These are phyloP conservation scores for Shiraia bambusicola DNA, from an alignment of 2,329 filamentous ascomycete genomes.

Conservation along the genomic window DNA sequence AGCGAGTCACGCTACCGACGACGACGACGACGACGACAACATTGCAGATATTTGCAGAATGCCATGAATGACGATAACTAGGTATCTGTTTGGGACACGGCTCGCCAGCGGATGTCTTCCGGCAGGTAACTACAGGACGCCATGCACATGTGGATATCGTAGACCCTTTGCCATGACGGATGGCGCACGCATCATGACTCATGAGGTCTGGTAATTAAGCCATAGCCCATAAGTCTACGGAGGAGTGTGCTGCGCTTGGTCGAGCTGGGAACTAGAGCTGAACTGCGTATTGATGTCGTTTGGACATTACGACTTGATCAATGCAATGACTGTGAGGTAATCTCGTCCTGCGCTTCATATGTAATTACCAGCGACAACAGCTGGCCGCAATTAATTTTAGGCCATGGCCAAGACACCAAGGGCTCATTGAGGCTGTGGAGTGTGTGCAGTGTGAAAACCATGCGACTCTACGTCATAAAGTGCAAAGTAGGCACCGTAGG, in stretches of 20 bases:
- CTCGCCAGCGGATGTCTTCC: constrained; percentile 21
- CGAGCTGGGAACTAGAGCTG: constrained; percentile 3
- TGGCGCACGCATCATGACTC: no score
- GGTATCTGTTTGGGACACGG: constrained; percentile 11
- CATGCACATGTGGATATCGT: constrained; percentile 11
- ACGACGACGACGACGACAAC: constrained; percentile 1
- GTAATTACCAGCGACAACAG: constrained; percentile 8
- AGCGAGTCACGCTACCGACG: neutral
- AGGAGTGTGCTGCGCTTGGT: constrained; percentile 10
- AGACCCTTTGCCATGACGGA: constrained; percentile 23
- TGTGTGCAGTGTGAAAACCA: constrained; percentile 9
- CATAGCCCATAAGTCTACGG: constrained; percentile 15
- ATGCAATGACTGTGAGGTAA: neutral
- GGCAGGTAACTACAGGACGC: constrained; percentile 9
- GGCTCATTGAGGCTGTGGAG: constrained; percentile 12
- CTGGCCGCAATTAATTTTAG: constrained; percentile 3
- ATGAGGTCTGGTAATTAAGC: no score
- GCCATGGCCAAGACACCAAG: constrained; percentile 9
- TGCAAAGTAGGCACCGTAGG: no score
- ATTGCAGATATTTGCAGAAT: constrained; percentile 1
- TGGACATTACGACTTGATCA: constrained; percentile 9
- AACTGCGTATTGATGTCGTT: constrained; percentile 25
- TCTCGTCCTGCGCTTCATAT: constrained; percentile 2
- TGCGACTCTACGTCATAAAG: constrained; percentile 29
- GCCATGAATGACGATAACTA: constrained; percentile 12